Evolutionary conservation across 148 eudicot species (phyloP), one percentile per base, ranked within the genome.

Genomic region (Chenopodium berlandieri): DNA sequence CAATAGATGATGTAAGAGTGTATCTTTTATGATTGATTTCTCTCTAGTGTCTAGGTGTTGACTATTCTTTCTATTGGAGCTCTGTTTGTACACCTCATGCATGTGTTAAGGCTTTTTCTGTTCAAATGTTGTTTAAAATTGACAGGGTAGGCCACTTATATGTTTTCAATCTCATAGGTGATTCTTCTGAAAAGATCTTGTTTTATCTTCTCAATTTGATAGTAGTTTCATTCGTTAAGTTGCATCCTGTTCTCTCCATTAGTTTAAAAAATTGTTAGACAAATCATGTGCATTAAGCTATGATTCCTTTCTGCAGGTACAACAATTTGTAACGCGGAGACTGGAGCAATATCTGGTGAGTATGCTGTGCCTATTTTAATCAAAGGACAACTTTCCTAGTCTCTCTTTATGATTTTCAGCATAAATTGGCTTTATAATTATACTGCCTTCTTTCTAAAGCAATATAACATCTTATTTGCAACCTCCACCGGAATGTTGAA

Each of bases 311-410:
- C 48, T 74, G 78, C 88, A 96, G 99, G 99, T 86, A 65, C 92
- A 90, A 88, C 99, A 96, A 79, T 96, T 96, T 87, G 95, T 96
- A 62, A 94, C 91, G 17, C 87, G 98, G 82, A 91, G 99, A 82
- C 89, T 96, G 78, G 99, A 96, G 86, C 99, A 96, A 82, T 93
- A 91, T 86, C 86, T 96, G 92, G 99, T 96, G 80, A 40, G 94
- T 89, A 34, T 66, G 4, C 14, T 11, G 4, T 81, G 30, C 66
- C 30, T 69, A 13, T 74, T 73, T 76, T 17, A 37, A 63, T 32
- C 10, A 20, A 27, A 2, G 10, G 16, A 22, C 20, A 20, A 22
- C 81, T 76, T 27, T 76, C 17, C 34, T 19, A 1, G n/a, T 60
- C 13, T 70, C n/a, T 79, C 48, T n/a, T 46, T 40, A n/a, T 67